A percentile compares a stretch with the other conserved stretches of the same genome.
Evolutionary conservation across 805 yeast species (phyloP).

Genomic region (Saccharomycopsis amapae): DNA sequence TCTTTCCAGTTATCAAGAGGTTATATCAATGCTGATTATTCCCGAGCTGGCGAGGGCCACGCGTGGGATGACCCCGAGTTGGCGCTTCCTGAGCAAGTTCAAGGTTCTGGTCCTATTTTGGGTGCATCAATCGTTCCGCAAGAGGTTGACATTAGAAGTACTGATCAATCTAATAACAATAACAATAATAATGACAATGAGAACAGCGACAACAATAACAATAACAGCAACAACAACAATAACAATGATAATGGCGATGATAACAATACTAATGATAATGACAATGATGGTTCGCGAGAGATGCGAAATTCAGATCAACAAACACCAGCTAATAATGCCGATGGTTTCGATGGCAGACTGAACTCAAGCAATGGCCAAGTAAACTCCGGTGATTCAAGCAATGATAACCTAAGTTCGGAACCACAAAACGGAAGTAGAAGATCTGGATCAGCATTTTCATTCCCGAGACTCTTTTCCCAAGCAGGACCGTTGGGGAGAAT

Average conservation of each 20-base stretch:
- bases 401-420: too few species aligned
- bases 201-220: constrained; percentile 2
- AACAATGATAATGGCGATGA: neutral
- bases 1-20: constrained; percentile 13
- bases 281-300: constrained; percentile 4
- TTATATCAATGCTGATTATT: constrained; percentile 9
- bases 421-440: too few species aligned
- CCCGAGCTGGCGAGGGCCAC: constrained; percentile 16
- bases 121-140: constrained; percentile 13
- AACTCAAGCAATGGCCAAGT: too few species aligned
- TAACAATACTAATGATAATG: neutral
- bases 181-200: neutral
- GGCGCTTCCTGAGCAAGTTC: constrained; percentile 11
- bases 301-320: neutral
- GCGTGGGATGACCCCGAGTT: constrained; percentile 12
- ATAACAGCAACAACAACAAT: neutral
- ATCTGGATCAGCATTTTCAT: too few species aligned
- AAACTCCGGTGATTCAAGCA: too few species aligned
- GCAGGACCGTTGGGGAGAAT: too few species aligned
- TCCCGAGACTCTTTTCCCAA: too few species aligned
- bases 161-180: neutral
- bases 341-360: too few species aligned
- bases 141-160: neutral
- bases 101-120: constrained; percentile 9
- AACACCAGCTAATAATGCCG: too few species aligned